Base-by-base conservation (phyloP, 495 filamentous ascomycete species). In the Friedmanniomyces simplex region DNA sequence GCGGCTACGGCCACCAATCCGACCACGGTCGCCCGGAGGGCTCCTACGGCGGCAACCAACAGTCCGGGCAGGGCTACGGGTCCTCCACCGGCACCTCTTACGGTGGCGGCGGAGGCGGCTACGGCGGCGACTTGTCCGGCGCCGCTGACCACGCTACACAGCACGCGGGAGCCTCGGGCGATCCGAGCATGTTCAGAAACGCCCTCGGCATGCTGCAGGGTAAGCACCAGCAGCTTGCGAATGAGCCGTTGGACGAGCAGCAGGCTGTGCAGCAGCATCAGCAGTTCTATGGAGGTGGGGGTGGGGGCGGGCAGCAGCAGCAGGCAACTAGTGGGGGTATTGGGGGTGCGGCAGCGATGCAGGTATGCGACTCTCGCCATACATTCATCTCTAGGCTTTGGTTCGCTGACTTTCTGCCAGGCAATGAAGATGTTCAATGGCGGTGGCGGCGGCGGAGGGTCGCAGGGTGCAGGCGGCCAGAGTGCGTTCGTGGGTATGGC, bases 341-440 rank as follows among this genome's bases (percentile, higher is more conserved):
- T 20, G 83, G 83, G 18, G 72, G 76, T 0, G 83, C 82, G 0
- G 82, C 82, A 3, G 83, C 83, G 0, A 76, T 86, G 76, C 79
- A 43, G 39, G 28, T 32, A 32, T 32, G 28, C 3, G 28, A 3
- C 28, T 32, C n/a, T n/a, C 4, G 28, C 28, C 28, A 10, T 10
- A 32, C 10, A 10, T 4, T 4, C 10, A 10, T 32, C 28, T 4
- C 28, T 32, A 10, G 28, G 10, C n/a, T n/a, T 32, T 10, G 4
- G 10, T 4, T 32, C 28, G 28, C 28, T 32, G 28, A 32, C 28
- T 32, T 4, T 32, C 3, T 32, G 28, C 28, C 10, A 86, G 71
- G 83, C 83, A 8, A 57, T 87, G 63, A 86, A 86, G 74, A 79
- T 81, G 77, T 86, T 85, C 54, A 75, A 72, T 8, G 73, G 76